Percentiles rank a stretch among this genome's conserved stretches.
phyloP scores from a whole-genome alignment of 1,139 yeast species.

The Lodderomyces jiufengensis region DNA sequence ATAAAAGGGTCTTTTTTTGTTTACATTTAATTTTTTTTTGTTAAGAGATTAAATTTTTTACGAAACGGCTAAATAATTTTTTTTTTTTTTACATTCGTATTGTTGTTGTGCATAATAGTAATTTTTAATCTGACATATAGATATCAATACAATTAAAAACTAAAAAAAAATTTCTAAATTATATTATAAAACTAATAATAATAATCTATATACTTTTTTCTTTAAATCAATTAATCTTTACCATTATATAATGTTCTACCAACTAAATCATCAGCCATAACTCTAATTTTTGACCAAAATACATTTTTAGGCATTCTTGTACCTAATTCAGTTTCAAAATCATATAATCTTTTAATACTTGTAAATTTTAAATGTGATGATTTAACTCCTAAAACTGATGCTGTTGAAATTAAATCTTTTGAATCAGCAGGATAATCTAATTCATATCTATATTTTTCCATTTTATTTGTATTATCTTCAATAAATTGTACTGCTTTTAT shows the following conservation, averaged over 20 bases:
- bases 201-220: no score
- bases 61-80: no score
- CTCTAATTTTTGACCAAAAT: slow-evolving; percentile 75
- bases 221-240: background rate
- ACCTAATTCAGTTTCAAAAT: slow-evolving; percentile 75
- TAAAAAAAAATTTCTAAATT: no score
- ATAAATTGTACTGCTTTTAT: slow-evolving; percentile 84
- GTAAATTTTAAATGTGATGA: slow-evolving; percentile 75
- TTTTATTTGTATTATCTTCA: slow-evolving; percentile 43
- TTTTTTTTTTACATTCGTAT: no score
- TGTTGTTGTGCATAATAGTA: no score
- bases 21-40: no score
- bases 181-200: no score
- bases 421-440: slow-evolving; percentile 34
- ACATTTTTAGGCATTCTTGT: slow-evolving; percentile 86
- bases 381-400: slow-evolving; percentile 82
- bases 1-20: no score
- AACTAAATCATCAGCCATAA: slow-evolving; percentile 79
- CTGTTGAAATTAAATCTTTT: slow-evolving; percentile 49
- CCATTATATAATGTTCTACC: slow-evolving; percentile 54
- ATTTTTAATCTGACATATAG: no score
- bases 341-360: slow-evolving; percentile 71
- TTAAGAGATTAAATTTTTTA: no score
- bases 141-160: no score
- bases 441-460: slow-evolving; percentile 24